Percentiles rank a stretch among this genome's conserved stretches.
Evolutionary conservation across 257 asterid genomes (phyloP).

Genomic region (Paraleonurus japonicus): DNA sequence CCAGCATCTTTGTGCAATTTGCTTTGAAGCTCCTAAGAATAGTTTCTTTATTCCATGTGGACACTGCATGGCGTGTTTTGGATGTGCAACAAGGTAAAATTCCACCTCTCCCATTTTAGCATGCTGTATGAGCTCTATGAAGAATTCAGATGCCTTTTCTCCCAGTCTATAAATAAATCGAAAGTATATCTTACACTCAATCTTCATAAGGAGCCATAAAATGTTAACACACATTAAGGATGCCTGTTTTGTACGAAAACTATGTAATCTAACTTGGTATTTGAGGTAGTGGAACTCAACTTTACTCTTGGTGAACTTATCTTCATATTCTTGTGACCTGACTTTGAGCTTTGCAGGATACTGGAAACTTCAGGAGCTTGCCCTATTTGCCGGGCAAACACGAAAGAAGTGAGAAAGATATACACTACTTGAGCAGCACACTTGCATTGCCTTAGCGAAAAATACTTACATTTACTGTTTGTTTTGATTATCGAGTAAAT

Average conservation of each 20-base stretch:
- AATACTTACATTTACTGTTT: neutral
- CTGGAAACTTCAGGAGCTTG: constrained; percentile 61
- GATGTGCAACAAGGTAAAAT: constrained; percentile 69
- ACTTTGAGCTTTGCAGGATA: constrained; percentile 54
- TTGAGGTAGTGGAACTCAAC: neutral
- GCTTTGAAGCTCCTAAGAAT: constrained; percentile 84
- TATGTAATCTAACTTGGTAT: neutral
- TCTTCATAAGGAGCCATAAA: neutral
- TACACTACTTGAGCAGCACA: constrained; percentile 58
- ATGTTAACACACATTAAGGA: neutral
- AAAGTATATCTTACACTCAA: neutral
- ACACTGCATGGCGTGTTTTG: constrained; percentile 78
- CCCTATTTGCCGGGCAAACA: constrained; percentile 76
- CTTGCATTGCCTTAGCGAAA: neutral
- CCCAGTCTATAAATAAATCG: neutral
- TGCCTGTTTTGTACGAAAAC: neutral
- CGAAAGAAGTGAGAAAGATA: constrained; percentile 73
- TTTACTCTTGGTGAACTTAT: neutral
- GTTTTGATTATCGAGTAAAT: neutral
- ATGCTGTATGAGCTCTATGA: neutral
- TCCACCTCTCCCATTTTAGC: constrained; percentile 12
- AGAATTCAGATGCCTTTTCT: neutral
- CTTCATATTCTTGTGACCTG: constrained; percentile 5
- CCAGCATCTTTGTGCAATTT: constrained; percentile 65
- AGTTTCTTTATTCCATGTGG: constrained; percentile 91